Conservation (phyloP, 2,329 filamentous ascomycete species). For the Endocalyx cinctus region DNA sequence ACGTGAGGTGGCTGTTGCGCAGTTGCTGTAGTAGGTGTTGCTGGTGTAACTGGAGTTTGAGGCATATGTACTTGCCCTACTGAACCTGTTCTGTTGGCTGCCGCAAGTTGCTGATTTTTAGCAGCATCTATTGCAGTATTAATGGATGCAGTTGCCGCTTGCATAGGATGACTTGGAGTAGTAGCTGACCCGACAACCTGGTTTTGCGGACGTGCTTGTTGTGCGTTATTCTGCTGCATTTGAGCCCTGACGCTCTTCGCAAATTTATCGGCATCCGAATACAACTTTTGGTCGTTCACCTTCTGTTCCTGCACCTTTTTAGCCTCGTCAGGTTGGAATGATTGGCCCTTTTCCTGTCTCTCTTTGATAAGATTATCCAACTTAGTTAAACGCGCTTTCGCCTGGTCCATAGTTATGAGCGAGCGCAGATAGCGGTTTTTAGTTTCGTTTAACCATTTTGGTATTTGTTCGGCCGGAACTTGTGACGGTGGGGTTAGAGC, state of each 20-base stretch:
- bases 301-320: constrained; percentile 17
- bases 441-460: constrained; percentile 15
- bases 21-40: constrained; percentile 18
- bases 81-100: constrained; percentile 13
- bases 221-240: constrained; percentile 8
- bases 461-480: constrained; percentile 13
- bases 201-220: not conserved
- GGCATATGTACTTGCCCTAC: constrained; percentile 15
- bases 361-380: constrained; percentile 22
- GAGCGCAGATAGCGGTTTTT: constrained; percentile 18
- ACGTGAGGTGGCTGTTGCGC: constrained; percentile 17
- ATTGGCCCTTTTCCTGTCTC: constrained; percentile 17
- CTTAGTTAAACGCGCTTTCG: constrained; percentile 11
- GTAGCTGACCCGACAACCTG: constrained; percentile 4
- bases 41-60: constrained; percentile 18
- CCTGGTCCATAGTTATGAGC: constrained; percentile 22
- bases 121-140: constrained; percentile 29
- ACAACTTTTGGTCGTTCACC: constrained; percentile 12
- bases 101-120: constrained; percentile 25
- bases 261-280: constrained; percentile 18
- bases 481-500: constrained; percentile 11
- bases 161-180: constrained; percentile 23
- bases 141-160: constrained; percentile 26
- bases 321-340: constrained; percentile 15
- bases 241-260: constrained; percentile 19